Base-by-base conservation (phyloP, 1,284 basidiomycete species). In the Leccinum cinnamomeum region DNA sequence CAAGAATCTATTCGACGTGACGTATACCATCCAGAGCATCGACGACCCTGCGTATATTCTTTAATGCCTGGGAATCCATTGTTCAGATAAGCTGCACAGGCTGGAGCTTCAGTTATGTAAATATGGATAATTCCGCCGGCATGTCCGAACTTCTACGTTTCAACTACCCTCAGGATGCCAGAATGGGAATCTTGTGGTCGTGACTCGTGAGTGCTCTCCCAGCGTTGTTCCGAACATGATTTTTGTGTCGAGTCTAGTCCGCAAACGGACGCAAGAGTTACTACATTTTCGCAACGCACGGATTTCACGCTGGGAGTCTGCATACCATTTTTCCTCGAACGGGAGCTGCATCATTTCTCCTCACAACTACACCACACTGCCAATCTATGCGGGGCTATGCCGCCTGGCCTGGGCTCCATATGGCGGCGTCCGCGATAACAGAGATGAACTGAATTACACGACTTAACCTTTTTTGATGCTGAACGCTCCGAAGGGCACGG, bases 1-100 rank as follows among this genome's bases (percentile, higher is more conserved):
- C 7, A 41, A 37, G 12, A 63, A 70, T 12, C n/a, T 65, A 46
- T 72, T 70, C 58, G n/a, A 67, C 14, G 64, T 63, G 28, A 74
- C 70, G 3, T 51, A 59, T 62, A 69, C 65, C 62, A 72, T 75
- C 20, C 57, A 66, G 44, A 76, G 74, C 28, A 7, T 73, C 20
- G 72, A 76, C 7, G 70, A 74, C 33, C 59, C 64, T 16, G 39
- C 58, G 12, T 70, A 62, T 14, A 48, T 57, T 35, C 54, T 53
- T 59, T 50, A 14, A 6, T n/a, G 1, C 12, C 20, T 4, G 20
- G 12, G 12, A 20, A 20, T 14, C 20, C 11, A 23, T 14, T 20
- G 7, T 20, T 8, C 7, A 50, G n/a, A 18, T 48, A 20, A 20
- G 48, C 12, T 20, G 10, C 18, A n/a, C 41, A 18, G 16, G 41